Evolutionary conservation across 139 green algal genomes (phyloP).

Genomic region (Closterium sp.): DNA sequence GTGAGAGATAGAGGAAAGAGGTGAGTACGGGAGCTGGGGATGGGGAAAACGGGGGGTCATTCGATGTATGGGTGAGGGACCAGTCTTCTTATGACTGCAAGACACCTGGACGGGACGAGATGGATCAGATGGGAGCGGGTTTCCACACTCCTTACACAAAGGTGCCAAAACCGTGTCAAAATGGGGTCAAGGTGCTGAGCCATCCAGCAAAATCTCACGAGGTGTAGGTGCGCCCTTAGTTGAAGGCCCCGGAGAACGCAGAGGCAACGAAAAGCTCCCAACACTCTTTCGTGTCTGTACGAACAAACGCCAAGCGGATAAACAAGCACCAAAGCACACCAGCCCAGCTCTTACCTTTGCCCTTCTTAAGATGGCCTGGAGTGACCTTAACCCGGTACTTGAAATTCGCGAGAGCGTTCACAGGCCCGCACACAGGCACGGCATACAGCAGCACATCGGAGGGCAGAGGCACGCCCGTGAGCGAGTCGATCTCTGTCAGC

Average conservation of each 20-base stretch:
- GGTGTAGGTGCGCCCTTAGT: too few species aligned
- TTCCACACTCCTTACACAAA: too few species aligned
- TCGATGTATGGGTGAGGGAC: background rate
- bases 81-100: background rate
- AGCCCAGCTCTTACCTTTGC: conserved; percentile 64
- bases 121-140: too few species aligned
- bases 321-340: background rate
- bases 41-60: background rate
- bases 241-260: too few species aligned
- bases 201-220: too few species aligned
- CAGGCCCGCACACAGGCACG: conserved; percentile 88
- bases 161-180: background rate
- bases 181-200: background rate
- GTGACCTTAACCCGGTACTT: conserved; percentile 87
- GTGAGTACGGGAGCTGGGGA: background rate
- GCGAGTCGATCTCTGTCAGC: conserved; percentile 45
- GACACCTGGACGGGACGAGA: background rate
- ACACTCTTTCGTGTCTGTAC: background rate
- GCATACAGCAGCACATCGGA: conserved; percentile 85
- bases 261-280: too few species aligned
- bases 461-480: conserved; percentile 56
- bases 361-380: conserved; percentile 85
- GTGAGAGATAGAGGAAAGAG: background rate
- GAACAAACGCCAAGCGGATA: background rate
- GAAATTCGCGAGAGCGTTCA: conserved; percentile 65